Base-by-base conservation (phyloP, 1,284 basidiomycete genomes). In the Trichosporon asahii region DNA sequence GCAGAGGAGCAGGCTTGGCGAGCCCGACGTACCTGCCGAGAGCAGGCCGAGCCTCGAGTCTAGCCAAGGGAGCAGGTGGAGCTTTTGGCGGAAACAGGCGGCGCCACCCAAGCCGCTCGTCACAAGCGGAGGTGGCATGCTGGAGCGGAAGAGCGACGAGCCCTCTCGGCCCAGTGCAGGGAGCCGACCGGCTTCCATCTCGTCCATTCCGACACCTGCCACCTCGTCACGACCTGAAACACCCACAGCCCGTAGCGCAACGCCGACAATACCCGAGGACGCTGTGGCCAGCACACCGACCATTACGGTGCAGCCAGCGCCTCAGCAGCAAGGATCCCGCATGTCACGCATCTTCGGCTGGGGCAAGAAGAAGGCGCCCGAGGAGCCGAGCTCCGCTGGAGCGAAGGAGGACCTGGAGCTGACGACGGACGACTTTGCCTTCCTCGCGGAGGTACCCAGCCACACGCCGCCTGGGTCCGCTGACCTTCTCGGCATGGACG, bases 401-500 rank as follows among this genome's bases (percentile, higher is more conserved):
- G 37, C 44, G 27, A 66, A 74, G 35, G 46, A 79, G 65, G 82
- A 82, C 53, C 68, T 84, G 12, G 78, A 82, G 69, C 74, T 85
- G 3, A 76, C 79, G 12, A 73, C 76, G 3, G 80, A 80, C 68
- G 83, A 83, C 67, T 83, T 85, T 53, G 77, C 78, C 0, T 85
- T 82, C 72, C 73, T 85, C 8, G 75, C 76, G 11, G 80, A 85
- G 63, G 80, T 85, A 0, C 82, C 82, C 69, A 81, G 66, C 63
- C 75, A 37, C 46, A n/a, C 27, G 57, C 29, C 67, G n/a, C 74
- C 67, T 6, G 79, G 75, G 5, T 72, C 78, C 0, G 80, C 72
- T 4, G 81, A 83, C 72, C 73, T 84, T 6, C 71, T 84, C 18
- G 73, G 74, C 2, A 31, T 80, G 18, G 79, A 70, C 68, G 25